phyloP scores from a whole-genome alignment of 2,329 filamentous ascomycete species.

The Talaromyces sp. region DNA sequence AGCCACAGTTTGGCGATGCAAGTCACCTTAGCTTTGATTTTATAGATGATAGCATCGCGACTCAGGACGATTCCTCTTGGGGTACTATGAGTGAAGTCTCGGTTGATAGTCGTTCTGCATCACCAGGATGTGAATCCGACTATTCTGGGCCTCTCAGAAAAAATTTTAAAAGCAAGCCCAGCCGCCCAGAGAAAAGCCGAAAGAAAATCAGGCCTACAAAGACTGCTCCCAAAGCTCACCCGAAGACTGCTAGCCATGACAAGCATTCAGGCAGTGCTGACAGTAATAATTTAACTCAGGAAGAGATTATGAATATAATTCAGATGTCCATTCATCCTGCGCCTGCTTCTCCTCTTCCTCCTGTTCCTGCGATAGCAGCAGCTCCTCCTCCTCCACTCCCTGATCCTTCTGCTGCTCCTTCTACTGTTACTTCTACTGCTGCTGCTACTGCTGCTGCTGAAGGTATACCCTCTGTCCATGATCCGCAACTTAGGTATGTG shows the following conservation, averaged over 20 bases:
- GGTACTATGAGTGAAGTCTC: neutral
- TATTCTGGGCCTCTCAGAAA: neutral
- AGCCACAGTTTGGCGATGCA: no score
- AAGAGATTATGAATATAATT: no score
- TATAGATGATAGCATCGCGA: neutral
- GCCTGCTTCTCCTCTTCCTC: neutral
- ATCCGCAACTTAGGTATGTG: neutral
- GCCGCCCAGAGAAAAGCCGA: neutral
- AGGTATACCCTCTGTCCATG: neutral
- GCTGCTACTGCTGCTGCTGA: slow-evolving; percentile 15
- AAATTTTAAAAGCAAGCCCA: neutral
- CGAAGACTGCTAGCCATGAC: no score
- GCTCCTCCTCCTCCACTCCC: neutral
- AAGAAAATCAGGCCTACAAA: neutral
- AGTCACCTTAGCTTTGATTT: neutral
- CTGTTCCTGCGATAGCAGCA: neutral
- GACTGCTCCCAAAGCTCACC: no score
- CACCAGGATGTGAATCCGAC: neutral
- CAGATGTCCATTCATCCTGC: neutral
- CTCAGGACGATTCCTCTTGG: neutral
- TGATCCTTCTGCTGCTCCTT: slow-evolving; percentile 25
- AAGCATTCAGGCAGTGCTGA: no score
- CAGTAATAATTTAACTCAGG: no score
- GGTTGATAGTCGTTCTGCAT: neutral
- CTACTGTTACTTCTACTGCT: slow-evolving; percentile 23